Evolutionary conservation across 2,329 filamentous ascomycete genomes (phyloP).

Genomic region (Penicillium occitanis): DNA sequence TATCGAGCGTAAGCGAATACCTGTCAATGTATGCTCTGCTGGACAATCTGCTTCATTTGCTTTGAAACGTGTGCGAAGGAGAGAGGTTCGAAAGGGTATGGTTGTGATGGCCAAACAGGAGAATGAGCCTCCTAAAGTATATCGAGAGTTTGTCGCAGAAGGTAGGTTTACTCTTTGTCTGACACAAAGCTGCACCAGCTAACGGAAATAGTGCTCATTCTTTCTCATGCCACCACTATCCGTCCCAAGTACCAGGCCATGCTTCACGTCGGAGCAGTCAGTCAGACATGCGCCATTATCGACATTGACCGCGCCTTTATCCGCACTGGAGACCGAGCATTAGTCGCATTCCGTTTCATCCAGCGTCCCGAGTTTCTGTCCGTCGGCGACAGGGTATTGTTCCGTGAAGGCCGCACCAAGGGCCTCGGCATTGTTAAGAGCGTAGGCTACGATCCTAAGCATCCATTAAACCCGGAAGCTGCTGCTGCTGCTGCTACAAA

Average conservation of each 20-base stretch:
- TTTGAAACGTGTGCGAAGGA: slow-evolving; percentile 78
- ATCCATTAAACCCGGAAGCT: slow-evolving; percentile 48
- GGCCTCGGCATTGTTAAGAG: slow-evolving; percentile 91
- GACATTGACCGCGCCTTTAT: slow-evolving; percentile 97
- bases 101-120: slow-evolving; percentile 86
- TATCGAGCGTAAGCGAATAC: slow-evolving; percentile 91
- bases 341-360: slow-evolving; percentile 91
- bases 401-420: slow-evolving; percentile 92
- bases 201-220: slow-evolving; percentile 68
- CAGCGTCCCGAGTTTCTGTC: slow-evolving; percentile 90
- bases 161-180: slow-evolving; percentile 46
- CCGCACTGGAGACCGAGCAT: slow-evolving; percentile 88
- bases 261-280: slow-evolving; percentile 92
- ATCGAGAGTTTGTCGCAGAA: slow-evolving; percentile 75
- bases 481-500: slow-evolving; percentile 13
- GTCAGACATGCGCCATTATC: slow-evolving; percentile 94
- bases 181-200: slow-evolving; percentile 6
- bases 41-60: slow-evolving; percentile 94
- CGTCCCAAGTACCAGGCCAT: slow-evolving; percentile 97
- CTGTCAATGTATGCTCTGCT: slow-evolving; percentile 81
- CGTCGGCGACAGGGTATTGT: slow-evolving; percentile 83
- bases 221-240: slow-evolving; percentile 95
- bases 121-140: slow-evolving; percentile 66
- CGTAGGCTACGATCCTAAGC: slow-evolving; percentile 75
- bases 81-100: slow-evolving; percentile 97